Evolutionary conservation across 306 rosid species (phyloP).

Genomic region (Ormosia semicastrata): DNA sequence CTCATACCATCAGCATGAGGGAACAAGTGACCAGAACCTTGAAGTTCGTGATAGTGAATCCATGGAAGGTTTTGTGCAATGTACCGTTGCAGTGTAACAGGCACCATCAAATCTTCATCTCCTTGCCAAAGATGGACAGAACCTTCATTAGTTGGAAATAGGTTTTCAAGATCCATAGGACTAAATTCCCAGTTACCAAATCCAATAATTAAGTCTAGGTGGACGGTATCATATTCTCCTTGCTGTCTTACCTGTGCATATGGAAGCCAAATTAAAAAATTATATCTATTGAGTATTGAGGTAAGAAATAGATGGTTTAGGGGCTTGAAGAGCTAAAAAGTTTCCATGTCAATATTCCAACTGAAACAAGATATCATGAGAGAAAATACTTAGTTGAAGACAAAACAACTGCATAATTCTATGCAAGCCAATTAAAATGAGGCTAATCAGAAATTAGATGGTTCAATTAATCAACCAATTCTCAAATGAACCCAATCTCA

Average conservation of each 20-base stretch:
- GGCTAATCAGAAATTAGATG: neutral
- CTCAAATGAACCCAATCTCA: neutral
- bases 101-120: slow-evolving; percentile 59
- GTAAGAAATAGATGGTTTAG: neutral
- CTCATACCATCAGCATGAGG: slow-evolving; percentile 46
- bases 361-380: neutral
- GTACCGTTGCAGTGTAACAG: slow-evolving; percentile 50
- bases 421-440: neutral
- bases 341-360: neutral
- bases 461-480: slow-evolving; percentile 1
- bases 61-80: slow-evolving; percentile 61
- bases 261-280: slow-evolving; percentile 11
- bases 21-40: slow-evolving; percentile 66
- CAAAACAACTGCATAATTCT: neutral
- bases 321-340: neutral
- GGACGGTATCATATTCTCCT: slow-evolving; percentile 51
- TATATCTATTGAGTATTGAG: neutral
- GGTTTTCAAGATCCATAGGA: slow-evolving; percentile 65
- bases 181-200: slow-evolving; percentile 78
- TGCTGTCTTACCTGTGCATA: slow-evolving; percentile 57
- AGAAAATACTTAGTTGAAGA: neutral
- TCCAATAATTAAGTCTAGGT: slow-evolving; percentile 50
- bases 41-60: slow-evolving; percentile 67
- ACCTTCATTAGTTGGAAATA: slow-evolving; percentile 54
- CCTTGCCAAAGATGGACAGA: slow-evolving; percentile 78